Base-by-base conservation (phyloP, 805 yeast genomes). In the Starmerella tilneyi region DNA sequence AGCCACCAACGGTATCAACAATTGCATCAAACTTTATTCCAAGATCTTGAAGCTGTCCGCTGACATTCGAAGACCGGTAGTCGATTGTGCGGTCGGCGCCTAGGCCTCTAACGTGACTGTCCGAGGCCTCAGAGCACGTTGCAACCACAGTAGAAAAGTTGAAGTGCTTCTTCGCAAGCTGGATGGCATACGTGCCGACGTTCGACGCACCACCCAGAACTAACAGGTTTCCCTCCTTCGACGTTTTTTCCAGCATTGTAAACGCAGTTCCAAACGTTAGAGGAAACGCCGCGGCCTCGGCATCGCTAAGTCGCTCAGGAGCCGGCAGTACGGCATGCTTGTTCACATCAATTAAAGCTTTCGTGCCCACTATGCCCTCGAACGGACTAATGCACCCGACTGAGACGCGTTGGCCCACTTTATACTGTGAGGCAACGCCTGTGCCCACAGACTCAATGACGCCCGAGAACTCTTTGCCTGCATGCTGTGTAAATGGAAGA, bases 141-240 rank as follows among this genome's bases (percentile, higher is more conserved):
- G 74, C 77, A 4, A 74, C 78, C 19, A 84, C 73, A 11, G 69
- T 69, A 21, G 63, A 63, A 8, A 76, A 74, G 2, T 68, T 62
- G 45, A 66, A 66, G 38, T 63, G 58, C 31, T 69, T 59, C 59
- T 73, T 78, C 9, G 79, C 75, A 32, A 81, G 59, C 59, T 78
- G 83, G 28, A 75, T 64, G 4, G 71, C 67, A 48, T 67, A 69
- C 23, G 69, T 58, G 19, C 88, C 86, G 13, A 81, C 86, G 12
- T 79, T 63, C 1, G 94, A 77, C 8, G 82, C 78, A 21, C 81
- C 89, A 30, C 94, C 94, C 38, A 81, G 64, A 17, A 84, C 70
- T 39, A 82, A 66, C 32, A 50, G 41, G 19, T 21, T 32, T 4
- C 51, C 51, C 13, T 13, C 13, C 21, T 36, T 40, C 3, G 35